Percentiles rank a stretch among this genome's conserved stretches.
These are phyloP conservation scores for Colletotrichum sp. DNA, from an alignment of 2,329 filamentous ascomycete species.

Conservation along the genomic window DNA sequence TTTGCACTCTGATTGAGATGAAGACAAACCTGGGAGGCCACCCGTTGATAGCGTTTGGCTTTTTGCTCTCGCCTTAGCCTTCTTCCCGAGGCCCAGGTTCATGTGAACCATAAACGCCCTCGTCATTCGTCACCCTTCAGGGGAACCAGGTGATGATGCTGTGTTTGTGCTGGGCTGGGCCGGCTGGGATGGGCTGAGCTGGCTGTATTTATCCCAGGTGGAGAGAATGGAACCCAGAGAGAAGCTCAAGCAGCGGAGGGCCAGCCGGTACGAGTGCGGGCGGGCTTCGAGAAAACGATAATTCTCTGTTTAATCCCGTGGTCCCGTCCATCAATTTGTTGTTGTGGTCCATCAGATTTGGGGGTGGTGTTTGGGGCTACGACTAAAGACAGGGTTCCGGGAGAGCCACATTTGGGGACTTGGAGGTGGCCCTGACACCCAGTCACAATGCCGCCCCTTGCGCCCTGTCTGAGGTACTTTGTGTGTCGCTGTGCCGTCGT, in stretches of 20 bases:
- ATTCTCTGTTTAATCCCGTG: constrained; percentile 16
- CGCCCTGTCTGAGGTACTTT: constrained; percentile 7
- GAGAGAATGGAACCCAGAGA: not conserved
- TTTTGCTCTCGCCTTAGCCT: not conserved
- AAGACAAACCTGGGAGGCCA: not conserved
- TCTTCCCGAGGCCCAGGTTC: not conserved
- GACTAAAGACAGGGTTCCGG: constrained; percentile 13
- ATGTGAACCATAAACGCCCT: not conserved
- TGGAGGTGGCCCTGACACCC: constrained; percentile 18
- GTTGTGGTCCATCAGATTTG: constrained; percentile 12
- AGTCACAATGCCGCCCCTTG: constrained; percentile 18
- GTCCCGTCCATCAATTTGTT: constrained; percentile 18
- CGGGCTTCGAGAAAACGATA: constrained; percentile 18
- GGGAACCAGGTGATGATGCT: not conserved
- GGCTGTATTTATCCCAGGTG: not conserved
- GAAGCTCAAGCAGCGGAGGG: not conserved
- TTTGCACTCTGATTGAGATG: not conserved
- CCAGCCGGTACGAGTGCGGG: not conserved
- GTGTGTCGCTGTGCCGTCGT: not conserved
- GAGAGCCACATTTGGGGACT: constrained; percentile 17
- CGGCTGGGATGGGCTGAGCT: not conserved
- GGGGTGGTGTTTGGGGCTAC: constrained; percentile 18
- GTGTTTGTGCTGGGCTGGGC: not conserved
- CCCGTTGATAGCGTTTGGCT: not conserved
- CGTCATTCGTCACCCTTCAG: not conserved